Percentiles rank a stretch among this genome's conserved stretches.
Conservation (phyloP, 2,329 filamentous ascomycete genomes). For the Didymella segeticola region DNA sequence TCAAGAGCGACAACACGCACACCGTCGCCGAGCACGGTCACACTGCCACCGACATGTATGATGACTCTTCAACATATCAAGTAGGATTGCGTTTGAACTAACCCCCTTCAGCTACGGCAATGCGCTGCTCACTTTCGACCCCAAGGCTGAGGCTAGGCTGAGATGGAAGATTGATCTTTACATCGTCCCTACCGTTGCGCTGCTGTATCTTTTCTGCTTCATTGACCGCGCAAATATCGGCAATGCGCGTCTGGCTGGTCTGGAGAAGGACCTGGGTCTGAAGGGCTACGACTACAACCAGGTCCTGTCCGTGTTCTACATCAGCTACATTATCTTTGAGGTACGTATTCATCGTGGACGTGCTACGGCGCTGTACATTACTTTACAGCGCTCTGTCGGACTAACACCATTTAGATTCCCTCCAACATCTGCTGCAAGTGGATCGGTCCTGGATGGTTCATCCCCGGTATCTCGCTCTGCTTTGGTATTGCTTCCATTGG, state of each 20-base stretch:
- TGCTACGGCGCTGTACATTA: constrained; percentile 50
- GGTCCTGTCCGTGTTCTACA: constrained; percentile 72
- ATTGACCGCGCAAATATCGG: constrained; percentile 78
- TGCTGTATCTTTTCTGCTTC: constrained; percentile 76
- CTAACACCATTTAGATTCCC: constrained; percentile 66
- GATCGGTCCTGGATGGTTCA: constrained; percentile 75
- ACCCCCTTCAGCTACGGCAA: constrained; percentile 40
- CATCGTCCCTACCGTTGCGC: constrained; percentile 69
- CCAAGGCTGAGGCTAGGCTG: constrained; percentile 63
- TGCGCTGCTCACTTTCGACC: constrained; percentile 56
- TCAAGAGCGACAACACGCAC: constrained; percentile 35
- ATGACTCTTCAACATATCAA: constrained; percentile 3
- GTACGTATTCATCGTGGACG: constrained; percentile 60
- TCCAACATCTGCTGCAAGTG: constrained; percentile 72
- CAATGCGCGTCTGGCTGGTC: constrained; percentile 71
- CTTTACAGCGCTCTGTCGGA: constrained; percentile 18
- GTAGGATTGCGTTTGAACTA: not conserved
- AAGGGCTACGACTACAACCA: constrained; percentile 72
- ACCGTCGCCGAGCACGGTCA: constrained; percentile 38
- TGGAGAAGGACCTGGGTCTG: constrained; percentile 68
- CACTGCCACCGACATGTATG: constrained; percentile 42
- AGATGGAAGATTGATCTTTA: constrained; percentile 70
- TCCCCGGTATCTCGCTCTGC: constrained; percentile 66
- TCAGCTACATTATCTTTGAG: constrained; percentile 67
- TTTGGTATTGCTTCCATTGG: constrained; percentile 70